Evolutionary conservation across 2,329 filamentous ascomycete species (phyloP).

Genomic region (Talaromyces amestolkiae): DNA sequence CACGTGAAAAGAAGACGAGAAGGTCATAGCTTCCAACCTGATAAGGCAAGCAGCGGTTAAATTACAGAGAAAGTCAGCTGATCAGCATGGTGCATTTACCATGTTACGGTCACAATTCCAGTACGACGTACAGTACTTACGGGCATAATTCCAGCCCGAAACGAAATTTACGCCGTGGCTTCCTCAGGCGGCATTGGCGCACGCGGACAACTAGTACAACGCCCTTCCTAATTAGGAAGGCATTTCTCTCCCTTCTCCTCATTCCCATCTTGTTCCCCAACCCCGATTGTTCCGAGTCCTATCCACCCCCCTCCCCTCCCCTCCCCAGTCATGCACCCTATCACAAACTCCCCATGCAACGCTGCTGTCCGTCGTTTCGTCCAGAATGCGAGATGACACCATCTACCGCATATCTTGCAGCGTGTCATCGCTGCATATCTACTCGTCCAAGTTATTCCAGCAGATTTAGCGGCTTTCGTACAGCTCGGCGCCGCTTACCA

Average conservation of each 20-base stretch:
- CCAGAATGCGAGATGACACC: background rate
- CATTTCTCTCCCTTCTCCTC: background rate
- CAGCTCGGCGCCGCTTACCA: background rate
- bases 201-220: background rate
- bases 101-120: background rate
- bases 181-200: constrained; percentile 2
- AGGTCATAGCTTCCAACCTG: background rate
- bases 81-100: background rate
- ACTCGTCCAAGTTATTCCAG: background rate
- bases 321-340: background rate
- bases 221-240: constrained; percentile 4
- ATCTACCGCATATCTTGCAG: background rate
- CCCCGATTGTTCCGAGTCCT: constrained; percentile 4
- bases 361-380: background rate
- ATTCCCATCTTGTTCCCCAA: background rate
- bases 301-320: background rate
- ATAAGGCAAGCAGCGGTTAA: background rate
- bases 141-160: background rate
- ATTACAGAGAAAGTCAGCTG: constrained; percentile 9
- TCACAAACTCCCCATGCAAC: background rate
- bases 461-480: background rate
- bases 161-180: background rate
- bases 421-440: background rate
- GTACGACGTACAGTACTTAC: background rate
- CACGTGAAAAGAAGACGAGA: background rate